These are phyloP conservation scores for Aphanoascus verrucosus DNA, from an alignment of 2,329 filamentous ascomycete species.

Conservation along the genomic window DNA sequence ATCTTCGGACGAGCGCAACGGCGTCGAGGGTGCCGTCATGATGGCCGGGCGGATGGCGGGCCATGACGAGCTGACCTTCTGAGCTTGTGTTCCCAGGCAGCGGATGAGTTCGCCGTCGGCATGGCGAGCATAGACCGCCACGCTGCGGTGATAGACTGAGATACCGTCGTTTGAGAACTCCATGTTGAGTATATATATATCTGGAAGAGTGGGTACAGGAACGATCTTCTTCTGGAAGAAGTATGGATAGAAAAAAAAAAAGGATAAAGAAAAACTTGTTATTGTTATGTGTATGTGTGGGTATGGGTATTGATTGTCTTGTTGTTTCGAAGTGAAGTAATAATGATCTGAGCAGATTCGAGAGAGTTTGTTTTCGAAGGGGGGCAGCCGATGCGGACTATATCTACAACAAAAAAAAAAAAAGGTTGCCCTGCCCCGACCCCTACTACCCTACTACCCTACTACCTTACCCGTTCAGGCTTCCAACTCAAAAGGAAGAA, in stretches of 20 bases:
- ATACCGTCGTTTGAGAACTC: conserved; percentile 4
- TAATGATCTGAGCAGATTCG: too few relatives aligned
- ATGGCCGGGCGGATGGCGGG: not conserved
- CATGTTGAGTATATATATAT: not conserved
- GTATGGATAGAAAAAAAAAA: too few relatives aligned
- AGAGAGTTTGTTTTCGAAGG: too few relatives aligned
- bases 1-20: not conserved
- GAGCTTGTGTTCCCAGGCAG: not conserved
- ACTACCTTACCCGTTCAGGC: too few relatives aligned
- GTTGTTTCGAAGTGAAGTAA: not conserved
- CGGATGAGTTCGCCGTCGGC: conserved; percentile 3
- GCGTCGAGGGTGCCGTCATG: not conserved
- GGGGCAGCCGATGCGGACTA: too few relatives aligned
- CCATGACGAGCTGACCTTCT: not conserved
- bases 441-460: too few relatives aligned
- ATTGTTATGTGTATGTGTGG: too few relatives aligned
- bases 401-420: too few relatives aligned
- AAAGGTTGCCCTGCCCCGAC: too few relatives aligned
- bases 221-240: not conserved
- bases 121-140: not conserved
- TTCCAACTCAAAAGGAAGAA: too few relatives aligned
- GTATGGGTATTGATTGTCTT: too few relatives aligned
- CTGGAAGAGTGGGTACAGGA: not conserved
- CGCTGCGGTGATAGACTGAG: conserved; percentile 2
- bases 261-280: too few relatives aligned